Evolutionary conservation across 2,329 filamentous ascomycete species (phyloP).

Genomic region (Arthrocladium fulminans): DNA sequence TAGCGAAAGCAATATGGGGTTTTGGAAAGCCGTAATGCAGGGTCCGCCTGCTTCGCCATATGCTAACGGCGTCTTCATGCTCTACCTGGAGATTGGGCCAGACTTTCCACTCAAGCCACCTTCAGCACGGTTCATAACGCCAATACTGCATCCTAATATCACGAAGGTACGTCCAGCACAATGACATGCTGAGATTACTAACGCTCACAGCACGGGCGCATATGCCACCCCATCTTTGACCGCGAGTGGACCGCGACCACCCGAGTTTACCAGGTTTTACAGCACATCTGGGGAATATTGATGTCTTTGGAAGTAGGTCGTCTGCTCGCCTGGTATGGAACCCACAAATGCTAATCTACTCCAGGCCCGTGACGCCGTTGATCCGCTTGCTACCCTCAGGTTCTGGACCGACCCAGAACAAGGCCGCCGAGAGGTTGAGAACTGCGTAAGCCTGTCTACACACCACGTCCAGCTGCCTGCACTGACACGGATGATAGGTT

Average conservation of each 20-base stretch:
- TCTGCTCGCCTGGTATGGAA: not conserved
- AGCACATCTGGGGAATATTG: slow-evolving; percentile 7
- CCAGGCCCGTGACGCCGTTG: slow-evolving; percentile 5
- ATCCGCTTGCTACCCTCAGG: slow-evolving; percentile 4
- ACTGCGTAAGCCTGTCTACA: not conserved
- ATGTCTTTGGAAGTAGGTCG: slow-evolving; percentile 6
- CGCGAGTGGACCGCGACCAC: slow-evolving; percentile 28
- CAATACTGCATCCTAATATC: slow-evolving; percentile 33
- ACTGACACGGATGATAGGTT: not conserved
- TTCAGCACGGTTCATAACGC: slow-evolving; percentile 30
- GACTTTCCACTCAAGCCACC: slow-evolving; percentile 30
- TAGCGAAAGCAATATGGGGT: slow-evolving; percentile 30
- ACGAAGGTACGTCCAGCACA: slow-evolving; percentile 30
- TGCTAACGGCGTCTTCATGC: slow-evolving; percentile 26
- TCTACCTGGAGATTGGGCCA: slow-evolving; percentile 31
- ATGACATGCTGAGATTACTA: not conserved
- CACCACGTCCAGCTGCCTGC: not conserved
- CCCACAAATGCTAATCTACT: not conserved
- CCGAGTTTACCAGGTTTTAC: slow-evolving; percentile 3
- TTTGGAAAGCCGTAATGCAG: slow-evolving; percentile 35
- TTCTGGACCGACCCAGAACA: slow-evolving; percentile 6
- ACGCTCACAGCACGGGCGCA: slow-evolving; percentile 1
- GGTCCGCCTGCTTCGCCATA: slow-evolving; percentile 29
- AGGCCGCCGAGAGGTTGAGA: slow-evolving; percentile 1
- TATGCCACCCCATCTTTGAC: slow-evolving; percentile 15